Conservation (phyloP, 1,284 basidiomycete genomes). For the Leccinum ponderosum region DNA sequence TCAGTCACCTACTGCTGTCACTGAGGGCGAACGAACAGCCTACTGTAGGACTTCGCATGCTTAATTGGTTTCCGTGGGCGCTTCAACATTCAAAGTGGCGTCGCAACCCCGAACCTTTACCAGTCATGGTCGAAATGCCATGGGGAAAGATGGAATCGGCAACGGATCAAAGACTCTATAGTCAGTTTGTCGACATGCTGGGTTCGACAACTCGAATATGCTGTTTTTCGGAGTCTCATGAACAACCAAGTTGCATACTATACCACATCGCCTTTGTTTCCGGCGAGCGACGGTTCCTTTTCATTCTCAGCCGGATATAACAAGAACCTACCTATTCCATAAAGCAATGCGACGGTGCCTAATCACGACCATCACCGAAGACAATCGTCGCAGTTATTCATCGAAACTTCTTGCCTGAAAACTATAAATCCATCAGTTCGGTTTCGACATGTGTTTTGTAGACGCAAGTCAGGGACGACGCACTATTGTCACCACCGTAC, state of each 20-base stretch:
- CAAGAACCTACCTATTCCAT: not conserved
- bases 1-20: not conserved
- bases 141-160: not conserved
- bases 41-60: not conserved
- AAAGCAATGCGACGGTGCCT: not conserved
- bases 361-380: not conserved
- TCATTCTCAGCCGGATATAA: not conserved
- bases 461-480: conserved; percentile 32
- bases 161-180: not conserved
- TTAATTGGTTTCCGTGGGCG: not conserved
- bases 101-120: not conserved
- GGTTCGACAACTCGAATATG: not conserved
- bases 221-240: not conserved
- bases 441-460: not conserved
- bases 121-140: not conserved
- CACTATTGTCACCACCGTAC: conserved; percentile 56
- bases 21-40: not conserved
- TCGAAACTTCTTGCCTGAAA: conserved; percentile 15
- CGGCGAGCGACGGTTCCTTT: not conserved
- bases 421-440: conserved; percentile 8
- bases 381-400: not conserved
- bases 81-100: not conserved
- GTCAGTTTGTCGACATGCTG: not conserved
- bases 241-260: not conserved
- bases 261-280: not conserved